Base-by-base conservation (phyloP, 176 grass and related monocot genomes). In the Zoysia japonica region DNA sequence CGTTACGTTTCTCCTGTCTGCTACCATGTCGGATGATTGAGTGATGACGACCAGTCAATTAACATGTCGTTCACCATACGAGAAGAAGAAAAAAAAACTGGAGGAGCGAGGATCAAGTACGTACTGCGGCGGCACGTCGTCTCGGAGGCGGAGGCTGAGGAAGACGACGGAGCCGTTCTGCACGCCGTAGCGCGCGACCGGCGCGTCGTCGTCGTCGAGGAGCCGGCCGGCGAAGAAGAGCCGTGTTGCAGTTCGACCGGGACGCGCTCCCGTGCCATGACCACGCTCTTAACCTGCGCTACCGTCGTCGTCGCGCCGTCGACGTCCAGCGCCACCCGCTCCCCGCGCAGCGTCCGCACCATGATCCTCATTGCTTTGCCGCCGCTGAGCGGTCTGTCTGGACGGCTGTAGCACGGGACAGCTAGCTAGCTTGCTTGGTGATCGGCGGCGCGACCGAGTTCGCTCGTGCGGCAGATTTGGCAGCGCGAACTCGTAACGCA, bases 301-400 rank as follows among this genome's bases (percentile, higher is more conserved):
- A 89, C 87, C 49, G 77, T 65, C 42, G 57, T 42, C 28, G 57
- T 48, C 28, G 65, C 65, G 48, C 47, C 71, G 43, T 81, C 77
- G 43, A 85, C 71, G 65, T 85, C 87, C 47, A 89, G 77, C 77
- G 82, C 56, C 64, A 85, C 77, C 12, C 87, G 77, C 11, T 86
- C 83, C 51, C 83, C 84, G 16, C 79, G 67, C 35, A 90, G 83
- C 69, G 80, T 82, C 68, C 68, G 88, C 74, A 83, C 78, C 87
- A 85, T 79, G 83, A 90, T n/a, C 74, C 75, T 85, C 88, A 83
- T 86, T 11, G 16, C 16, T 6, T 86, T 11, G 20, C 16, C 4
- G 39, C 9, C 12, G 63, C 45, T 51, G 10, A 9, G 3, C 15
- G 6, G 0, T 5, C 68, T 19, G 46, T 19, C 13, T 51, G 38